phyloP scores from a whole-genome alignment of 192 early-diverging fungal species.

The Fimicolochytrium jonesii region DNA sequence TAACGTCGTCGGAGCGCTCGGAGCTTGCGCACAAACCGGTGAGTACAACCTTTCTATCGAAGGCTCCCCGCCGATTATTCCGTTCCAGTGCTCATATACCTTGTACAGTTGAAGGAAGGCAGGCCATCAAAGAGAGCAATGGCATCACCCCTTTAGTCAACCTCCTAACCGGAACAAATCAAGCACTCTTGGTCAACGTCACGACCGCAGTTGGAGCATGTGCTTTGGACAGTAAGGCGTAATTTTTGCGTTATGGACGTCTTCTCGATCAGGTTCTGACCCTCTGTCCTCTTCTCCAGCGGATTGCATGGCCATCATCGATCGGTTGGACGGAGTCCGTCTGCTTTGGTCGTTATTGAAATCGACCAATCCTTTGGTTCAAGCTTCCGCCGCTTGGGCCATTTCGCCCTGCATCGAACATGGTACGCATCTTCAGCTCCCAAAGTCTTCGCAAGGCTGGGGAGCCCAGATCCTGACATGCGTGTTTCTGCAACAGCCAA shows the following conservation, averaged over 20 bases:
- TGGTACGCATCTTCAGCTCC: too few relatives aligned
- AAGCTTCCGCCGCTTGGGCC: slow-evolving; percentile 63
- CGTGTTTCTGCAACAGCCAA: slow-evolving; percentile 37
- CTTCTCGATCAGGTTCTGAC: background rate
- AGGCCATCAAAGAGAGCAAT: slow-evolving; percentile 51
- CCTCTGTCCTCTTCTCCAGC: slow-evolving; percentile 21
- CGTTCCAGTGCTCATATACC: too few relatives aligned
- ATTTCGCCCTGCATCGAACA: slow-evolving; percentile 67
- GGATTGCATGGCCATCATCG: slow-evolving; percentile 64
- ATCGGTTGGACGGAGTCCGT: slow-evolving; percentile 58
- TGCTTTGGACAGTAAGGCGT: slow-evolving; percentile 47
- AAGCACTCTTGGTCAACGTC: slow-evolving; percentile 56
- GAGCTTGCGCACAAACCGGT: slow-evolving; percentile 61
- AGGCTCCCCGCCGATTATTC: too few relatives aligned
- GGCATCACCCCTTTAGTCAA: slow-evolving; percentile 61
- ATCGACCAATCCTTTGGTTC: slow-evolving; percentile 53
- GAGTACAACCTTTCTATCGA: too few relatives aligned
- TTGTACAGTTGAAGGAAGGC: slow-evolving; percentile 50
- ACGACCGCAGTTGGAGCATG: slow-evolving; percentile 60
- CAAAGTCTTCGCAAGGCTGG: background rate
- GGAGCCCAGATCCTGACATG: background rate
- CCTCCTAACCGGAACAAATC: slow-evolving; percentile 59
- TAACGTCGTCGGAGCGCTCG: slow-evolving; percentile 61
- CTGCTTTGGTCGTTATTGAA: slow-evolving; percentile 65
- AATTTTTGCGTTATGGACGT: background rate